Evolutionary conservation across 2,329 filamentous ascomycete species (phyloP), one percentile per base, ranked within the genome.

Genomic region (Grosmannia serpens): DNA sequence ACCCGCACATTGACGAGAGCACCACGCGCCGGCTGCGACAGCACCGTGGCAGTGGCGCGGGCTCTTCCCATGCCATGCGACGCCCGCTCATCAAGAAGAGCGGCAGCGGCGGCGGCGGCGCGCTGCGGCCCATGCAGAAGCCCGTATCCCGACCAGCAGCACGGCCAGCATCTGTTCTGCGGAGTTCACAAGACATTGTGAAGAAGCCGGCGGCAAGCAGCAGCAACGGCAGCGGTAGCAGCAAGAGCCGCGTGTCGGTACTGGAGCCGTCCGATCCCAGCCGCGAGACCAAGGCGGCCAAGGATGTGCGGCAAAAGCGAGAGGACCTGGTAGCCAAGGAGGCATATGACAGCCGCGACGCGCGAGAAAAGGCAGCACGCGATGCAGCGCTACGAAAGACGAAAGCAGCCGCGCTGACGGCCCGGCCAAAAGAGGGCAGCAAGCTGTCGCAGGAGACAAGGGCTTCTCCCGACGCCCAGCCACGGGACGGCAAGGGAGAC

Each of bases 1-100:
- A 89, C 67, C 77, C 83, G 11, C 88, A 89, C 61, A 77, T 94
- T 44, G 75, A 77, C 27, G 60, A 59, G 29, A 50, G 63, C 64
- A 38, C 58, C 64, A 35, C 57, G 57, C 54, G 59, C 64, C 60
- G 59, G 53, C 53, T 46, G 31, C 54, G 53, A 6, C 62, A 56
- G 8, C 57, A 46, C 11, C 61, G 59, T 3, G 56, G 57, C 17
- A 35, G 7, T 24, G 47, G 44, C 13, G 44, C 20, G 7, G 17
- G 44, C 4, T 13, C 22, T 24, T 22, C 35, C 4, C 26, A 29
- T 9, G 26, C 15, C n/a, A 11, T 47, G 11, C 58, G 58, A 20
- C 56, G 56, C 4, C 47, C 52, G 2, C 22, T 20, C 41, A 53
- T 50, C 22, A 66, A 66, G 46, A 64, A 64, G 58, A 56, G 47